Evolutionary conservation across 768 basidiomycete genomes (phyloP).

Genomic region (Rhizopogon rudus): DNA sequence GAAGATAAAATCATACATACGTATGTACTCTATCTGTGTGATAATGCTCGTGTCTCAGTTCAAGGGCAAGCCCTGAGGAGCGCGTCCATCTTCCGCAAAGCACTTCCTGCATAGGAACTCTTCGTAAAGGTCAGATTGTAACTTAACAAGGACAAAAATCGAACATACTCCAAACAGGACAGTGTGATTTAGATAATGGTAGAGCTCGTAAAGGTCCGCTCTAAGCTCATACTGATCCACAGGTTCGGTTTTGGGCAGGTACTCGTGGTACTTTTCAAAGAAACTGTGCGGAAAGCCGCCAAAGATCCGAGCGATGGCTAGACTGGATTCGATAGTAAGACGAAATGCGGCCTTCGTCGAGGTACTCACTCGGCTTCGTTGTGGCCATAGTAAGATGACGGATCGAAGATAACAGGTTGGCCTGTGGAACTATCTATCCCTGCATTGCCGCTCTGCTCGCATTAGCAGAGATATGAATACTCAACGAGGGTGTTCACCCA

Average conservation of each 20-base stretch:
- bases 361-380: slow-evolving; percentile 71
- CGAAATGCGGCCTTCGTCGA: background rate
- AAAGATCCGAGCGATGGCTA: slow-evolving; percentile 76
- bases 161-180: slow-evolving; percentile 67
- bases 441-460: slow-evolving; percentile 62
- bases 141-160: background rate
- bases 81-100: slow-evolving; percentile 41
- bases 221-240: slow-evolving; percentile 59
- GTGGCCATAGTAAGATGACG: slow-evolving; percentile 76
- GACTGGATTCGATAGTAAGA: slow-evolving; percentile 32
- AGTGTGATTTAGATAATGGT: slow-evolving; percentile 81
- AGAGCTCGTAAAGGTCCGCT: slow-evolving; percentile 68
- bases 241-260: slow-evolving; percentile 62
- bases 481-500: slow-evolving; percentile 44
- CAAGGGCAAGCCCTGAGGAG: slow-evolving; percentile 33
- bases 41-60: background rate
- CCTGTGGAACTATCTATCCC: slow-evolving; percentile 51
- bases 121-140: slow-evolving; percentile 7
- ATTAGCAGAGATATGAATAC: slow-evolving; percentile 1
- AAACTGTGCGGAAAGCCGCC: slow-evolving; percentile 67
- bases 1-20: background rate
- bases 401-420: slow-evolving; percentile 70
- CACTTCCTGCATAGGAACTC: slow-evolving; percentile 50
- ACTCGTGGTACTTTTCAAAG: slow-evolving; percentile 58
- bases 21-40: too few relatives aligned